These are phyloP conservation scores for Xylaria longipes DNA, from an alignment of 495 filamentous ascomycete genomes.

Conservation along the genomic window DNA sequence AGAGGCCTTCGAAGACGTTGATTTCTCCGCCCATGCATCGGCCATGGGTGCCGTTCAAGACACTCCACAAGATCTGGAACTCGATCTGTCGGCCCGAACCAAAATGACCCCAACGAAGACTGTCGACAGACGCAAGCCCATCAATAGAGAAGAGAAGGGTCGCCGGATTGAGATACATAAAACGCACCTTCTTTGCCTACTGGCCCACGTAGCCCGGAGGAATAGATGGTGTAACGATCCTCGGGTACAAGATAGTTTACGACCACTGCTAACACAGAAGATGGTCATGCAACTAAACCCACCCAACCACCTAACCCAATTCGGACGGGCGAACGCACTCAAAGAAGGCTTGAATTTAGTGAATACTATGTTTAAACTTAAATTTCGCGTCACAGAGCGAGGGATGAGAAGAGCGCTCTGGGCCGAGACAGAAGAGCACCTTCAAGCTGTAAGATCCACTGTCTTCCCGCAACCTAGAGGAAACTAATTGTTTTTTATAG, in stretches of 20 bases:
- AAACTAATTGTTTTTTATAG: constrained; percentile 44
- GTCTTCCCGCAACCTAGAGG: constrained; percentile 15
- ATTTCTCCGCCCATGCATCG: constrained; percentile 34
- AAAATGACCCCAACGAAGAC: constrained; percentile 38
- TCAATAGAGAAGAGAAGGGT: constrained; percentile 73
- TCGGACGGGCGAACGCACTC: constrained; percentile 72
- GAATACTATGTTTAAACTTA: constrained; percentile 67
- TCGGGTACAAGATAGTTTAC: constrained; percentile 65
- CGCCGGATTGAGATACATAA: constrained; percentile 82
- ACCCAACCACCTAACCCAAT: constrained; percentile 68
- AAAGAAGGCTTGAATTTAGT: constrained; percentile 77
- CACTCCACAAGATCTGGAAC: constrained; percentile 61
- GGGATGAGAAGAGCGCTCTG: constrained; percentile 75
- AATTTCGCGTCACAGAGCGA: constrained; percentile 71
- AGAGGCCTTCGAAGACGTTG: constrained; percentile 42
- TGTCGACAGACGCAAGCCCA: constrained; percentile 61
- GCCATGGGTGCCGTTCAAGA: constrained; percentile 39
- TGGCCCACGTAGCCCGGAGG: constrained; percentile 74
- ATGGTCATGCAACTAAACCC: constrained; percentile 69
- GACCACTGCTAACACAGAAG: constrained; percentile 64
- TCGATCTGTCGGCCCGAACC: constrained; percentile 57
- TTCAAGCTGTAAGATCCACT: constrained; percentile 59
- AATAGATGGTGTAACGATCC: constrained; percentile 91
- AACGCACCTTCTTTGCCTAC: constrained; percentile 79
- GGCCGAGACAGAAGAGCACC: constrained; percentile 66